A percentile compares a stretch with the other conserved stretches of the same genome.
Evolutionary conservation across 2,329 filamentous ascomycete species (phyloP).

Genomic region (Aureobasidium lini): DNA sequence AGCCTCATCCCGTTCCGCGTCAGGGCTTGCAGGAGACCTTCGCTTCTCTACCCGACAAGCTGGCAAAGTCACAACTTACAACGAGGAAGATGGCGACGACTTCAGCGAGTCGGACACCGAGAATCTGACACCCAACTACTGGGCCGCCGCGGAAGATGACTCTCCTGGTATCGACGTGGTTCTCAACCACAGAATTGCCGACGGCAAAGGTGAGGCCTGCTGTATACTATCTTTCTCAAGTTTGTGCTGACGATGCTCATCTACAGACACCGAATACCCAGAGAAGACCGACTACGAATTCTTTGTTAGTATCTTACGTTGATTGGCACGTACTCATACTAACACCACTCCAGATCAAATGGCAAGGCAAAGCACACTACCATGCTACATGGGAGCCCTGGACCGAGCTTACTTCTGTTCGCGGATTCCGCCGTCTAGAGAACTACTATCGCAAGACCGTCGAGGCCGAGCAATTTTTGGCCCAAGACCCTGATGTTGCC

Average conservation of each 20-base stretch:
- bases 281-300: slow-evolving; percentile 79
- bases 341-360: slow-evolving; percentile 65
- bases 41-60: slow-evolving; percentile 86
- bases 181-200: slow-evolving; percentile 74
- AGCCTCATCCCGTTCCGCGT: slow-evolving; percentile 52
- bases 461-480: slow-evolving; percentile 69
- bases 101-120: slow-evolving; percentile 54
- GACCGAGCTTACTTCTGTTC: slow-evolving; percentile 64
- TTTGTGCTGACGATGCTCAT: background rate
- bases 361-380: slow-evolving; percentile 90
- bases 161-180: slow-evolving; percentile 85
- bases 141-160: slow-evolving; percentile 64
- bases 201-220: slow-evolving; percentile 41
- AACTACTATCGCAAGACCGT: slow-evolving; percentile 89
- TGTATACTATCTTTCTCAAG: background rate
- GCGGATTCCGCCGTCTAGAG: slow-evolving; percentile 81
- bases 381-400: slow-evolving; percentile 93
- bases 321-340: slow-evolving; percentile 15
- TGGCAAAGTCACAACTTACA: slow-evolving; percentile 63
- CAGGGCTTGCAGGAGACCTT: slow-evolving; percentile 63
- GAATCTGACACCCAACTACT: slow-evolving; percentile 60
- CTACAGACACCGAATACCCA: slow-evolving; percentile 29
- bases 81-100: slow-evolving; percentile 57
- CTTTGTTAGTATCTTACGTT: slow-evolving; percentile 35
- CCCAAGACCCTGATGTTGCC: slow-evolving; percentile 64